Evolutionary conservation across 768 basidiomycete genomes (phyloP).

Genomic region (Epithele typhae): DNA sequence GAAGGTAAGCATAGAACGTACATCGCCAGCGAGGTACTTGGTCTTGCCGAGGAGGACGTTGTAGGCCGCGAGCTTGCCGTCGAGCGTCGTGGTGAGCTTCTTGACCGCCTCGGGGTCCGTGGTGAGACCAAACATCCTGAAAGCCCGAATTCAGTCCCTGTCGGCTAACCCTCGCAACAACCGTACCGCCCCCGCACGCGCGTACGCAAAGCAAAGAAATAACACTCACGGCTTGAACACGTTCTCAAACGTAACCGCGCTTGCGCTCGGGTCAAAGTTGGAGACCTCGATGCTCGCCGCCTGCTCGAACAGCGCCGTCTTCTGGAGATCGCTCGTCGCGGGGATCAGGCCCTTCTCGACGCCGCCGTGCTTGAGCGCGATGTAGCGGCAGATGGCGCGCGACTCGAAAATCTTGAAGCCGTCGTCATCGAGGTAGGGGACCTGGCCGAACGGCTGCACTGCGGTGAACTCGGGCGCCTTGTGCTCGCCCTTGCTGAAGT

Average conservation of each 20-base stretch:
- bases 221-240: no score
- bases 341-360: conserved; percentile 55
- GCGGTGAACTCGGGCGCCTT: conserved; percentile 39
- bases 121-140: neutral
- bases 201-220: no score
- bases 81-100: conserved; percentile 20
- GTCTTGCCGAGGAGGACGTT: conserved; percentile 45
- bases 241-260: conserved; percentile 41
- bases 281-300: conserved; percentile 44
- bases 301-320: conserved; percentile 37
- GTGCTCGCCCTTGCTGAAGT: conserved; percentile 42
- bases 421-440: conserved; percentile 57
- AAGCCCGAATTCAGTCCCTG: no score
- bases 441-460: conserved; percentile 62
- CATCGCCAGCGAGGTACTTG: conserved; percentile 31
- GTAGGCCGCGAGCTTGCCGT: conserved; percentile 46
- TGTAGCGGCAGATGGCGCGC: conserved; percentile 61
- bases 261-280: conserved; percentile 50
- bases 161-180: no score
- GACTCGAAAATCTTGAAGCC: conserved; percentile 64
- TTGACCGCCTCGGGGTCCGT: neutral
- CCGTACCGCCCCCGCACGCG: no score
- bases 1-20: conserved; percentile 5
- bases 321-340: conserved; percentile 25
- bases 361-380: conserved; percentile 45